A percentile compares a stretch with the other conserved stretches of the same genome.
Evolutionary conservation across 306 rosid species (phyloP).

Genomic region (Rubus parviflorus): DNA sequence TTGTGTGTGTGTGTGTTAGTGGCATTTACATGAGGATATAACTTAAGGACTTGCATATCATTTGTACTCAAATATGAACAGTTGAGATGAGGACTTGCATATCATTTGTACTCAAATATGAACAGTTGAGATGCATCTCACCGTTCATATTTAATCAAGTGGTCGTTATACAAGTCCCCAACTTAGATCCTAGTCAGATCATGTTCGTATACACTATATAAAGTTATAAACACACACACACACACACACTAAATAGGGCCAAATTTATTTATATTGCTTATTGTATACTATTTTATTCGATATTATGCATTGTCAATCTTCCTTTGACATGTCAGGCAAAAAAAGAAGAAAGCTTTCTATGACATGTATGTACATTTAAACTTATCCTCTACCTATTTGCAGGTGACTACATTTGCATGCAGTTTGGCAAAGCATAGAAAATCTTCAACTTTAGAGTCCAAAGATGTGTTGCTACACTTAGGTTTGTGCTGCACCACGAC

Average conservation of each 20-base stretch:
- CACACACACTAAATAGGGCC: not conserved
- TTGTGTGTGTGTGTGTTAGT: not conserved
- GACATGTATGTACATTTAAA: not conserved
- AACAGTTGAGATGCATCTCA: not conserved
- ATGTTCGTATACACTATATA: not conserved
- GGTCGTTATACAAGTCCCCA: not conserved
- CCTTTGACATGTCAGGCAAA: slow-evolving; percentile 9
- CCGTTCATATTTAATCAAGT: not conserved
- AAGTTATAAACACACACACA: too few relatives aligned
- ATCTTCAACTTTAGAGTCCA: slow-evolving; percentile 87
- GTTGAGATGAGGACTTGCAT: not conserved
- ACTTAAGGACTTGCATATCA: not conserved
- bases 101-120: not conserved
- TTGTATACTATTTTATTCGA: not conserved
- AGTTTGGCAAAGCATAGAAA: slow-evolving; percentile 94
- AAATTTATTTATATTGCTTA: not conserved
- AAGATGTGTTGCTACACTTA: slow-evolving; percentile 88
- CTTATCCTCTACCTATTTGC: slow-evolving; percentile 30
- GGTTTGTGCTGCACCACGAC: slow-evolving; percentile 50
- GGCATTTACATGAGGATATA: not conserved
- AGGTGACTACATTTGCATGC: slow-evolving; percentile 88
- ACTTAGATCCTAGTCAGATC: not conserved
- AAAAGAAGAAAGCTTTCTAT: slow-evolving; percentile 1
- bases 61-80: not conserved
- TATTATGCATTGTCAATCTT: not conserved